phyloP scores from a whole-genome alignment of 208 protist genomes.

The Baffinella frigidus region DNA sequence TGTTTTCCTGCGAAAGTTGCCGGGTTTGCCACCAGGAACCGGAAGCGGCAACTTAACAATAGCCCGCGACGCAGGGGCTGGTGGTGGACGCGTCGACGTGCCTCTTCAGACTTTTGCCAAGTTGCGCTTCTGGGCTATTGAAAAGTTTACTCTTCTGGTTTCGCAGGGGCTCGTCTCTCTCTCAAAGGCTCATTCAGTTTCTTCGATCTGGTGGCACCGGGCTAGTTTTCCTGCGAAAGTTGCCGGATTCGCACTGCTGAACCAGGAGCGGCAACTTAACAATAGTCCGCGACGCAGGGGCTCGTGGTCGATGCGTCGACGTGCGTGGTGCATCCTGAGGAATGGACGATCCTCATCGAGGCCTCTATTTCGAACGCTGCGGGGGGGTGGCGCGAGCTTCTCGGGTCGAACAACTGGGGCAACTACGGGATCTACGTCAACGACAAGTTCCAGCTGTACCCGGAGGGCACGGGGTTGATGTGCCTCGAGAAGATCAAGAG shows the following conservation, averaged over 20 bases:
- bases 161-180: not conserved
- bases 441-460: not conserved
- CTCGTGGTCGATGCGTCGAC: not conserved
- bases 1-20: not conserved
- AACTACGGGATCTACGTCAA: constrained; percentile 24
- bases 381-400: not conserved
- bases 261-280: not conserved
- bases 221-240: not conserved
- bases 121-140: too few species aligned
- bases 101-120: too few species aligned
- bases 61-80: not conserved
- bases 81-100: not conserved
- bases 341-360: constrained; percentile 19
- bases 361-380: not conserved
- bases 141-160: not conserved
- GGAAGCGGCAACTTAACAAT: too few species aligned
- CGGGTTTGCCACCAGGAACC: not conserved
- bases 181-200: too few species aligned
- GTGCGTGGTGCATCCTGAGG: not conserved
- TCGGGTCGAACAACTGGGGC: not conserved
- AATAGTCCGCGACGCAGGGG: not conserved
- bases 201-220: too few species aligned
- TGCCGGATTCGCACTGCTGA: not conserved
- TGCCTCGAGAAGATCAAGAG: not conserved
- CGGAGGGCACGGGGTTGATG: not conserved